These are phyloP conservation scores for Coniochaeta sp. DNA, from an alignment of 2,329 filamentous ascomycete genomes.

Conservation along the genomic window DNA sequence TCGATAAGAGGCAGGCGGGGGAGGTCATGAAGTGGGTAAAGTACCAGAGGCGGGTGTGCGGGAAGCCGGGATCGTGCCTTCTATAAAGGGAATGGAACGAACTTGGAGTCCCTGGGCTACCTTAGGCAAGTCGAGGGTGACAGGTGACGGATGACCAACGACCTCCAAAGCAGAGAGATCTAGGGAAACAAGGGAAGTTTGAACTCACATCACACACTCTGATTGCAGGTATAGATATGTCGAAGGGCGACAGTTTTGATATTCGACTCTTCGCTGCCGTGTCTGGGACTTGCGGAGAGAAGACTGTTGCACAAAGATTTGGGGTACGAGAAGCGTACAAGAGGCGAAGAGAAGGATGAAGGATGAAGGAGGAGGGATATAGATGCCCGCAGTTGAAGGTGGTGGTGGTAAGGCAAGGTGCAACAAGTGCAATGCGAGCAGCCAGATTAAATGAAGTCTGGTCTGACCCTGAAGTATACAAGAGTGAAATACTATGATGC, in stretches of 20 bases:
- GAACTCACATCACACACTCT: not conserved
- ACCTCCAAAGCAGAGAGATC: not conserved
- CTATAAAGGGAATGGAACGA: not conserved
- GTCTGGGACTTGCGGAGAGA: not conserved
- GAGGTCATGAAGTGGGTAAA: not conserved
- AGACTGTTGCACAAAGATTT: not conserved
- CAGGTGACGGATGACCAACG: not conserved
- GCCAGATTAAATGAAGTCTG: not conserved
- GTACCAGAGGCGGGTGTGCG: not conserved
- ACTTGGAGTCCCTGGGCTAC: not conserved
- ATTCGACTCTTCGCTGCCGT: not conserved
- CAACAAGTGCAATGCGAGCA: not conserved
- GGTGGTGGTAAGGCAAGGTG: not conserved
- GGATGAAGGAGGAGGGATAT: not conserved
- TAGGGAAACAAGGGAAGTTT: slow-evolving; percentile 2
- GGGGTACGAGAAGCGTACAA: not conserved
- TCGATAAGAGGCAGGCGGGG: not conserved
- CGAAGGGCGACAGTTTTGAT: not conserved
- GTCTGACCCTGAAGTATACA: not conserved
- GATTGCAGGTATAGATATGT: not conserved
- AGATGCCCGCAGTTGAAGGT: too few species aligned
- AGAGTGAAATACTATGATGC: not conserved
- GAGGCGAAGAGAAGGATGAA: not conserved
- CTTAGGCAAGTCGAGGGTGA: not conserved
- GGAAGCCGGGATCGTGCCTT: not conserved